Evolutionary conservation across 495 filamentous ascomycete species (phyloP).

Genomic region (Daldinia caldariorum): DNA sequence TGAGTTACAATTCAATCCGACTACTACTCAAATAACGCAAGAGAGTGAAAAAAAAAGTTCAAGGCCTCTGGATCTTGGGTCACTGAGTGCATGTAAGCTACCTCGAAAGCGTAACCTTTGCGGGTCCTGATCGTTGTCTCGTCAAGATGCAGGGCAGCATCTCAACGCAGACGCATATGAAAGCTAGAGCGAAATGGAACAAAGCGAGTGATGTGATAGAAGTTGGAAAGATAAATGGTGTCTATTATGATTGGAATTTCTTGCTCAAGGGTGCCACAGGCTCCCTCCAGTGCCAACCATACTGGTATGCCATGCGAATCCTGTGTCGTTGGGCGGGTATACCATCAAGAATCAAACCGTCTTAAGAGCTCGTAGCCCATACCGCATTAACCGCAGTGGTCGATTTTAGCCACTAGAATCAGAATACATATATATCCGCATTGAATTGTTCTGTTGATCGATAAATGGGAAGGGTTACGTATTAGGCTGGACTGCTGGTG

Average conservation of each 20-base stretch:
- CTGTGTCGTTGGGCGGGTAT: neutral
- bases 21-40: neutral
- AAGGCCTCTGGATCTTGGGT: neutral
- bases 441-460: neutral
- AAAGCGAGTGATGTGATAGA: slow-evolving; percentile 3
- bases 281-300: neutral
- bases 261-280: slow-evolving; percentile 7
- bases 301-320: slow-evolving; percentile 2
- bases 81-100: neutral
- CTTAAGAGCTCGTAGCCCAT: slow-evolving; percentile 12
- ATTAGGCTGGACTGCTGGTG: slow-evolving; percentile 31
- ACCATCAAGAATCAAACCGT: slow-evolving; percentile 8
- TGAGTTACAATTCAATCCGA: neutral
- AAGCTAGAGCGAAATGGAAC: neutral
- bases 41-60: neutral
- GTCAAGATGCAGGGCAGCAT: neutral
- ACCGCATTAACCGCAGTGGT: neutral
- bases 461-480: slow-evolving; percentile 13
- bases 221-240: slow-evolving; percentile 10
- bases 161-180: neutral
- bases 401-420: neutral
- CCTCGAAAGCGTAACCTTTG: neutral
- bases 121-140: neutral
- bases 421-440: slow-evolving; percentile 14
- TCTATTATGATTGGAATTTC: slow-evolving; percentile 24